Evolutionary conservation across 2,329 filamentous ascomycete genomes (phyloP).

Genomic region (Didymella sp.): DNA sequence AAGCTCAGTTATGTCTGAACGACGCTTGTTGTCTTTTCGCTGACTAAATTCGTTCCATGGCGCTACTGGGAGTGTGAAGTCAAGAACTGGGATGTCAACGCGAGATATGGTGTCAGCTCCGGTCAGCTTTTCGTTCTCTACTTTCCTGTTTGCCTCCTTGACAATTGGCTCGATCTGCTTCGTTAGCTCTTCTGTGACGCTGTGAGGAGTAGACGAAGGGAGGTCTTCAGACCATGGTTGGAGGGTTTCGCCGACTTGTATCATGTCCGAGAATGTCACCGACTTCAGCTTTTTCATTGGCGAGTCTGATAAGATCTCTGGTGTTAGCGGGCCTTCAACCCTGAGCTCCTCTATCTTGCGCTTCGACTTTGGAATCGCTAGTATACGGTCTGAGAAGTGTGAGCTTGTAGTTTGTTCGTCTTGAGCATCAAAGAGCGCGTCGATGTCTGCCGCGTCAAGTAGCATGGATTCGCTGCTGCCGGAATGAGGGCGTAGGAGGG

Average conservation of each 20-base stretch:
- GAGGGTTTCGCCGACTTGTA: slow-evolving; percentile 45
- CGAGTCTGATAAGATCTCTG: slow-evolving; percentile 46
- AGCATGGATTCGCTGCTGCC: slow-evolving; percentile 44
- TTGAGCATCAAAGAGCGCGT: slow-evolving; percentile 4
- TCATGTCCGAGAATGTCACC: slow-evolving; percentile 49
- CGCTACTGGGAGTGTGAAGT: slow-evolving; percentile 51
- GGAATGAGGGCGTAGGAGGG: slow-evolving; percentile 42
- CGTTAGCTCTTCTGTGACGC: slow-evolving; percentile 45
- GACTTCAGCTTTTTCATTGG: slow-evolving; percentile 52
- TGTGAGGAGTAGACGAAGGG: slow-evolving; percentile 28
- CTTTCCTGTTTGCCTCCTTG: slow-evolving; percentile 41
- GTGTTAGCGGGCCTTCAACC: slow-evolving; percentile 57
- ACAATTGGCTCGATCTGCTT: slow-evolving; percentile 48
- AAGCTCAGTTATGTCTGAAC: slow-evolving; percentile 29
- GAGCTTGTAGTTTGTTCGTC: slow-evolving; percentile 26
- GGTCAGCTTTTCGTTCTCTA: slow-evolving; percentile 56
- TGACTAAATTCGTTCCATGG: slow-evolving; percentile 56
- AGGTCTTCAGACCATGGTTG: slow-evolving; percentile 36
- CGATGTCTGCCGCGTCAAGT: slow-evolving; percentile 34
- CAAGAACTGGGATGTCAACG: slow-evolving; percentile 58
- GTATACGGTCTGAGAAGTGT: slow-evolving; percentile 21
- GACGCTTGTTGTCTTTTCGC: slow-evolving; percentile 15
- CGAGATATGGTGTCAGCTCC: slow-evolving; percentile 58
- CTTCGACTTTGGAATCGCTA: slow-evolving; percentile 32
- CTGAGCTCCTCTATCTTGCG: slow-evolving; percentile 50